Base-by-base conservation (phyloP, 2,329 filamentous ascomycete genomes). In the Ophiostoma ips region DNA sequence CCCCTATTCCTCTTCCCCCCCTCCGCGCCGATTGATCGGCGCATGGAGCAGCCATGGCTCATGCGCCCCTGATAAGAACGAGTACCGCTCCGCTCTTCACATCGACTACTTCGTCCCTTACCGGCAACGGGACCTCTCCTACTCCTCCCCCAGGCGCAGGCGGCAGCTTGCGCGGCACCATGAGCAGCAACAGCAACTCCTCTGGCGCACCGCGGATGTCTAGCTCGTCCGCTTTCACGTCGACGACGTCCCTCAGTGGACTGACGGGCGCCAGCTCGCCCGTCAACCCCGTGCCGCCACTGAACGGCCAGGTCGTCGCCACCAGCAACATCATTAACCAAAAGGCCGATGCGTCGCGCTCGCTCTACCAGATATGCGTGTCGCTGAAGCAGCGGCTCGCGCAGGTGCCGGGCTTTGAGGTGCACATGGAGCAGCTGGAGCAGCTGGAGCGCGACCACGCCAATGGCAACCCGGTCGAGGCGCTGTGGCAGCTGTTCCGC, bases 321-420 rank as follows among this genome's bases (percentile, higher is more conserved):
- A 87, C 84, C 53, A 77, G 85, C 64, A 95, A 95, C 66, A 94
- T 98, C 64, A 95, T 98, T 73, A 98, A 98, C 68, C 86, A 90
- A 66, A 85, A 87, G 64, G 92, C 89, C 63, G 89, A 95, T 64
- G 89, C 92, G 57, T 87, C 86, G 50, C 77, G 83, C 53, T 95
- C 89, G 11, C 78, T 98, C 21, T 98, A 95, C 66, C 90, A 96
- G 66, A 95, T 94, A 65, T 96, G 92, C 64, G 76, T 94, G 57
- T 81, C 83, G 49, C 72, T 96, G 54, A 87, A 86, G 63, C 81
- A 83, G 67, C 81, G 92, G 55, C 71, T 98, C 54, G 75, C 81
- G 50, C 83, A 84, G 57, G 88, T 96, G 9, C 88, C 88, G 4
- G 84, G 79, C 52, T 95, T 96, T 62, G 81, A 87, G 55, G 71